phyloP scores from a whole-genome alignment of 495 filamentous ascomycete species.

The Aeminium ludgeri region DNA sequence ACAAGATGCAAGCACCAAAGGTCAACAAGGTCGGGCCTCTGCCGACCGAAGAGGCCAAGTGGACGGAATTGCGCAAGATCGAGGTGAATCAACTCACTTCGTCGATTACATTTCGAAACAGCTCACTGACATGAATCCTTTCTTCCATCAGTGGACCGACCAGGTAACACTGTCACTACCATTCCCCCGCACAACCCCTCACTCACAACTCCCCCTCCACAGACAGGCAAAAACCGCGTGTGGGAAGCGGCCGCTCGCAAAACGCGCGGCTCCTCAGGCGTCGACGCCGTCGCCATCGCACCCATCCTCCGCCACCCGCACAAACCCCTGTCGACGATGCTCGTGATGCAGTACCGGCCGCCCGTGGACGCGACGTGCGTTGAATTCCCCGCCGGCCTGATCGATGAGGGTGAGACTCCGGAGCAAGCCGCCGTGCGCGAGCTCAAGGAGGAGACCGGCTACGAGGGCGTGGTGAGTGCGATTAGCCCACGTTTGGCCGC shows the following conservation, averaged over 20 bases:
- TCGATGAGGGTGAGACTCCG: conserved; percentile 65
- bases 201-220: neutral
- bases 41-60: conserved; percentile 30
- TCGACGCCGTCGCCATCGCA: conserved; percentile 84
- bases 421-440: conserved; percentile 74
- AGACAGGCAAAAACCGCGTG: conserved; percentile 29
- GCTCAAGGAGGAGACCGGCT: conserved; percentile 87
- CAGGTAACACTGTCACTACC: conserved; percentile 18
- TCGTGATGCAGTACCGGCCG: conserved; percentile 76
- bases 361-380: conserved; percentile 63
- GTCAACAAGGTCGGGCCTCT: conserved; percentile 31
- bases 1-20: conserved; percentile 23
- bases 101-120: neutral
- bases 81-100: conserved; percentile 7
- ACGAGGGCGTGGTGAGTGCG: conserved; percentile 45
- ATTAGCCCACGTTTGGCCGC: conserved; percentile 36
- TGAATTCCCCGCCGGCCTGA: conserved; percentile 72
- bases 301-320: conserved; percentile 62
- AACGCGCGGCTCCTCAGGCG: conserved; percentile 38
- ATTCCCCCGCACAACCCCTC: neutral
- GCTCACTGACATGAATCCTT: neutral
- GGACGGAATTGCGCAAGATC: conserved; percentile 35
- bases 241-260: conserved; percentile 40
- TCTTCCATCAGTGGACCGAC: conserved; percentile 27
- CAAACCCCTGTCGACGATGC: conserved; percentile 43